phyloP scores from a whole-genome alignment of 805 yeast species.

The Ogataea ganodermae region DNA sequence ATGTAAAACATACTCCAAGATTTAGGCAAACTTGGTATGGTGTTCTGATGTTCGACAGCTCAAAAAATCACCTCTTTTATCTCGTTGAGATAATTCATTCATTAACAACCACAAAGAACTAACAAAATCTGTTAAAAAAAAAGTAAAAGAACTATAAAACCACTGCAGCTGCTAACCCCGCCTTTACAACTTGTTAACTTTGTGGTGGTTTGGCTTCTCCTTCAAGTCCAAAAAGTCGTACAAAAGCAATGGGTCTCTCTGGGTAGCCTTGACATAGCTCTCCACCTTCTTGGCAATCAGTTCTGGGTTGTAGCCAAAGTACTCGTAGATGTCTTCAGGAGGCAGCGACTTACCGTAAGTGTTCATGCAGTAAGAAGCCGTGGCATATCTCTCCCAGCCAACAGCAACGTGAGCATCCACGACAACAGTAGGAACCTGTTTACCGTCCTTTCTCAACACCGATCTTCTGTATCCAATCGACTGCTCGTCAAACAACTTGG shows the following conservation, averaged over 20 bases:
- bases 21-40: too few species aligned
- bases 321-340: conserved; percentile 77
- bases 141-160: conserved; percentile 2
- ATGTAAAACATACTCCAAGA: neutral
- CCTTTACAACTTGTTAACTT: conserved; percentile 21
- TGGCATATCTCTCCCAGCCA: conserved; percentile 95
- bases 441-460: conserved; percentile 79
- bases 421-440: conserved; percentile 80
- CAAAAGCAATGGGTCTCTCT: conserved; percentile 27
- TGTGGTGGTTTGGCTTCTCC: conserved; percentile 28
- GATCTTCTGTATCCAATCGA: conserved; percentile 75
- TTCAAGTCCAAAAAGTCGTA: conserved; percentile 38
- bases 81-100: too few species aligned
- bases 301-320: conserved; percentile 88
- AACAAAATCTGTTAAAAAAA: too few species aligned
- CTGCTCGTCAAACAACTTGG: conserved; percentile 86
- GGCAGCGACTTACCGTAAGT: conserved; percentile 97
- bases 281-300: conserved; percentile 63
- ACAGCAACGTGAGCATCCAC: conserved; percentile 89
- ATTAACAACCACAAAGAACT: too few species aligned
- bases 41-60: too few species aligned
- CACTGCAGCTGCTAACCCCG: neutral
- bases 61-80: too few species aligned
- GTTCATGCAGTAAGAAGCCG: conserved; percentile 94
- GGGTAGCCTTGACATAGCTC: conserved; percentile 28